phyloP scores from a whole-genome alignment of 1,139 yeast genomes.

The Trichomonascaceae sp. region DNA sequence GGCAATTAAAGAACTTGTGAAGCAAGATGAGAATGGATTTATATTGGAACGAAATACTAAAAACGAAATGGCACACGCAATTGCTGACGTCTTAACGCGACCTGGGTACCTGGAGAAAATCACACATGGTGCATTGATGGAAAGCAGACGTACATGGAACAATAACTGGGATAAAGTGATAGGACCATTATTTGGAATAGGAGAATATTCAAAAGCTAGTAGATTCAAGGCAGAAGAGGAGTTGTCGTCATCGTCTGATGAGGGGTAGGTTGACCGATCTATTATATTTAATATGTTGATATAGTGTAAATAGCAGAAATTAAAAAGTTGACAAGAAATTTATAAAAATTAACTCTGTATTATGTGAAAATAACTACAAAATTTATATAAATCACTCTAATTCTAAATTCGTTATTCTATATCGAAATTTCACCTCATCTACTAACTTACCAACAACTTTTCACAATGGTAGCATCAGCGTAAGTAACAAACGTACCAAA shows the following conservation, averaged over 20 bases:
- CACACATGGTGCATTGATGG: conserved; percentile 62
- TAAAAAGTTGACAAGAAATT: too few relatives aligned
- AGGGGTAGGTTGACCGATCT: background rate
- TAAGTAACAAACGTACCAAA: conserved; percentile 9
- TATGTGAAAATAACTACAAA: too few relatives aligned
- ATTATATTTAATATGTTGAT: background rate
- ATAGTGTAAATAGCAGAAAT: background rate
- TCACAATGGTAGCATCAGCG: conserved; percentile 10
- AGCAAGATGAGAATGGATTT: conserved; percentile 42
- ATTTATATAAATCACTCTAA: too few relatives aligned
- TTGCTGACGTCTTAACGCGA: conserved; percentile 44
- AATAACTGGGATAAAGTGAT: conserved; percentile 55
- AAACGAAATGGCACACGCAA: conserved; percentile 45
- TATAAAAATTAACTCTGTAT: too few relatives aligned
- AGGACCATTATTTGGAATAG: conserved; percentile 37
- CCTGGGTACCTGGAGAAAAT: conserved; percentile 35
- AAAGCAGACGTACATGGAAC: conserved; percentile 68
- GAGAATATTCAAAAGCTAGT: conserved; percentile 22
- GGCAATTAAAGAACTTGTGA: conserved; percentile 41
- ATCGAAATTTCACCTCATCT: background rate
- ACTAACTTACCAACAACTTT: background rate
- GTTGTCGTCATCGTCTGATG: conserved; percentile 6
- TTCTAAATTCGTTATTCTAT: too few relatives aligned
- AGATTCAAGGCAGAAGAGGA: conserved; percentile 9
- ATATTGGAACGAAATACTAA: conserved; percentile 35